Percentiles rank a stretch among this genome's conserved stretches.
These are phyloP conservation scores for Cryptococcus hybrid DNA, from an alignment of 1,284 basidiomycete genomes.

Conservation along the genomic window DNA sequence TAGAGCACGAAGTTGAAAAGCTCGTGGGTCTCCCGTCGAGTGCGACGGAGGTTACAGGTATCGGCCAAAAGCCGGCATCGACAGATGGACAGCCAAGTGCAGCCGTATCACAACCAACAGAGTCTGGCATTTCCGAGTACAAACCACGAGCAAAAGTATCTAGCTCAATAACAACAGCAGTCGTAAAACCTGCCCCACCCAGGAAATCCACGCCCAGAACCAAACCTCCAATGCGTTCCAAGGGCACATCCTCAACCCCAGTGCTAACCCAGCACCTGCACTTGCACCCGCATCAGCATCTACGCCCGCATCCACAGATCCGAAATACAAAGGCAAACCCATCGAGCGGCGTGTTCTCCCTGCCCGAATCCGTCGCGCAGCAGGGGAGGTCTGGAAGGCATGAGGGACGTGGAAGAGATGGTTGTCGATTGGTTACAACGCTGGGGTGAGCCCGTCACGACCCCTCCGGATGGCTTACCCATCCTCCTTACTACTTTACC, in stretches of 20 bases:
- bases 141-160: no score
- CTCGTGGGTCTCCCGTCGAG: no score
- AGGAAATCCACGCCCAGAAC: neutral
- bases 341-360: slow-evolving; percentile 71
- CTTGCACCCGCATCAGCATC: neutral
- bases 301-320: neutral
- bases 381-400: slow-evolving; percentile 58
- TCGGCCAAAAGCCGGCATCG: no score
- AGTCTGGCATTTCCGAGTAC: no score
- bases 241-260: neutral
- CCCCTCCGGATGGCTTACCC: slow-evolving; percentile 63
- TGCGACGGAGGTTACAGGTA: no score
- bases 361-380: slow-evolving; percentile 71
- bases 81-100: no score
- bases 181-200: neutral
- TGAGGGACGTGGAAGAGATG: slow-evolving; percentile 72
- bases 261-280: neutral
- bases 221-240: neutral
- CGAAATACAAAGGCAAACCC: slow-evolving; percentile 10
- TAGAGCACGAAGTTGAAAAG: no score
- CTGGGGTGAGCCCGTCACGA: slow-evolving; percentile 71
- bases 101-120: no score
- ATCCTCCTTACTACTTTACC: slow-evolving; percentile 65
- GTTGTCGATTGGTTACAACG: slow-evolving; percentile 77
- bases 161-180: no score